Percentiles rank a stretch among this genome's conserved stretches.
phyloP scores from a whole-genome alignment of 2,329 filamentous ascomycete species.

The Penicillium frequentans region DNA sequence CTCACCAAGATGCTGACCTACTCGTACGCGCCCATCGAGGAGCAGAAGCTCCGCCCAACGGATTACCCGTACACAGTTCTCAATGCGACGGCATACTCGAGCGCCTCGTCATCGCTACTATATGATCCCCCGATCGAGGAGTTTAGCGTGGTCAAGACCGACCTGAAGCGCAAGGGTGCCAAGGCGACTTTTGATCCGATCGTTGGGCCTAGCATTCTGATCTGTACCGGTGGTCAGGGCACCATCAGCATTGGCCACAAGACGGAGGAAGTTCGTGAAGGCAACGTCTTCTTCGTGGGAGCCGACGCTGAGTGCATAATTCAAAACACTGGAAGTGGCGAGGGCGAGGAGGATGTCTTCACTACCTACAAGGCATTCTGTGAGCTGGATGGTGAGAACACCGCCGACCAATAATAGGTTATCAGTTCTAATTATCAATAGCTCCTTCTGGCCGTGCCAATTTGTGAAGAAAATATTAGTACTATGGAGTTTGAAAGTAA shows the following conservation, averaged over 20 bases:
- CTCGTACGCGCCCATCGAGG: conserved; percentile 86
- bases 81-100: conserved; percentile 79
- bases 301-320: conserved; percentile 81
- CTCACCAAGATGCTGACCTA: conserved; percentile 92
- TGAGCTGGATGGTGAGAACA: conserved; percentile 63
- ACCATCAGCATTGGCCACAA: conserved; percentile 84
- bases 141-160: conserved; percentile 83
- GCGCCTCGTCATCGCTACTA: conserved; percentile 67
- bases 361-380: conserved; percentile 93
- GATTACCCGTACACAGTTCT: conserved; percentile 85
- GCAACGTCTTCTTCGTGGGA: conserved; percentile 81
- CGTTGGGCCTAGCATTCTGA: conserved; percentile 85
- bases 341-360: conserved; percentile 65
- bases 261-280: conserved; percentile 69
- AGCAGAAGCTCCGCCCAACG: conserved; percentile 86
- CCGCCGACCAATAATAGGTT: conserved; percentile 35
- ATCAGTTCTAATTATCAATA: conserved; percentile 18
- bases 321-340: conserved; percentile 60
- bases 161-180: conserved; percentile 67
- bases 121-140: conserved; percentile 98
- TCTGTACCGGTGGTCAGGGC: conserved; percentile 82
- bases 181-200: conserved; percentile 89
- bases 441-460: conserved; percentile 15
- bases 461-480: conserved; percentile 4
- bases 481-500: neutral